Percentiles rank a stretch among this genome's conserved stretches.
Evolutionary conservation across 306 rosid species (phyloP).

Genomic region (Quercus dentata): DNA sequence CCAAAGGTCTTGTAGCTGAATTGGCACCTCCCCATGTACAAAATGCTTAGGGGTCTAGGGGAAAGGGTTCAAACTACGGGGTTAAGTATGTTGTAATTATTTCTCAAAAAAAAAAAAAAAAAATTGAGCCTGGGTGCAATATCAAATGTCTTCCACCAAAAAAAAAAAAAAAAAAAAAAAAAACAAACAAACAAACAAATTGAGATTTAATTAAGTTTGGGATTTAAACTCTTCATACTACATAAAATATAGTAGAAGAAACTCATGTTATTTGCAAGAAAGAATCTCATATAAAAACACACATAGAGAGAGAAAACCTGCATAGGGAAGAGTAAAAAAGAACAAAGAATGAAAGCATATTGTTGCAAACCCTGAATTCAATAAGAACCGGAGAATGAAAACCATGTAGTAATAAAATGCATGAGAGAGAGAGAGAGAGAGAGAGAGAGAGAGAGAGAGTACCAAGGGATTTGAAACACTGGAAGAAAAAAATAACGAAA

Average conservation of each 20-base stretch:
- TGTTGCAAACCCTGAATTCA: slow-evolving; percentile 1
- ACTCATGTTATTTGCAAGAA: neutral
- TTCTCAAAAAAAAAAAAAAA: too few relatives aligned
- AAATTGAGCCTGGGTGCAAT: too few relatives aligned
- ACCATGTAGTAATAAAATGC: neutral
- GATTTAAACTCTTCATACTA: neutral
- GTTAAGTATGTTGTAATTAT: too few relatives aligned
- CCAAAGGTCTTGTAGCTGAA: too few relatives aligned
- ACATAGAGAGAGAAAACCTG: slow-evolving; percentile 21
- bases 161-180: too few relatives aligned
- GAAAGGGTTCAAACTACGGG: too few relatives aligned
- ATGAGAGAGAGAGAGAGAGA: neutral
- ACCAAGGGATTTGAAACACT: neutral
- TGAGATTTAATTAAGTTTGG: neutral
- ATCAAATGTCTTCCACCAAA: too few relatives aligned
- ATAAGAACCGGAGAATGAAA: neutral
- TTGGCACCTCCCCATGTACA: too few relatives aligned
- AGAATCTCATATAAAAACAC: neutral
- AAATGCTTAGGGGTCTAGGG: too few relatives aligned
- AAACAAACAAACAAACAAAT: neutral
- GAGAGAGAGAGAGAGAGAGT: neutral
- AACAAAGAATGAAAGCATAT: too few relatives aligned
- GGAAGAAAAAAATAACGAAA: neutral
- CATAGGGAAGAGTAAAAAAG: slow-evolving; percentile 7
- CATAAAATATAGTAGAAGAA: neutral